Evolutionary conservation across 495 filamentous ascomycete species (phyloP), one percentile per base, ranked within the genome.

Genomic region (Xylaria bambusicola): DNA sequence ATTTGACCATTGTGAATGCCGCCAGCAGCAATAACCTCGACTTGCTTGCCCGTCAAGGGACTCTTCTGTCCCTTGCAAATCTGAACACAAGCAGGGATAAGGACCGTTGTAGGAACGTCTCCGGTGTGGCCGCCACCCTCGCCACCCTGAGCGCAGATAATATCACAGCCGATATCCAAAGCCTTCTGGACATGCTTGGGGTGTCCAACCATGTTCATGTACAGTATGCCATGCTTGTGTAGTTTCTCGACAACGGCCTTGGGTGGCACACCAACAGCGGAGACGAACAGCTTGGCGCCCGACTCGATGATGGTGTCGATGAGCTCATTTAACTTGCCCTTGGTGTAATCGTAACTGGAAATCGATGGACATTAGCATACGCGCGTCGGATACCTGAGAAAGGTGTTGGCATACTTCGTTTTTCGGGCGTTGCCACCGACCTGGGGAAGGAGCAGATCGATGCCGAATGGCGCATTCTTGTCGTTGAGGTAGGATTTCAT

Each of bases 161-260:
- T 87, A 73, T 96, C 92, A 60, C 82, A 87, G 66, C 94, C 94
- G 49, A 91, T 83, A 18, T 91, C 93, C 56, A 98, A 81, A 71
- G 88, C 89, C 83, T 97, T 98, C 71, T 87, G 81, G 48, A 97
- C 93, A 79, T 98, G 94, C 84, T 98, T 98, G 63, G 95, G 95
- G 84, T 98, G 94, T 56, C 93, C 94, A 73, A 98, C 95, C 94
- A 98, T 98, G 86, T 98, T 98, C 94, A 98, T 98, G 84, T 93
- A 96, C 54, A 96, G 82, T 61, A 98, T 82, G 54, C 93, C 93
- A 68, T 84, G 80, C 62, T 84, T 83, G 83, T 98, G 94, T 33
- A 98, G 86, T 62, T 80, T 86, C 47, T 98, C 90, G 60, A 98
- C 94, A 60, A 97, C 87, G 58, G 83, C 75, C 71, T 89, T 89